Base-by-base conservation (phyloP, 257 asterid genomes). In the Primulina eburnea region DNA sequence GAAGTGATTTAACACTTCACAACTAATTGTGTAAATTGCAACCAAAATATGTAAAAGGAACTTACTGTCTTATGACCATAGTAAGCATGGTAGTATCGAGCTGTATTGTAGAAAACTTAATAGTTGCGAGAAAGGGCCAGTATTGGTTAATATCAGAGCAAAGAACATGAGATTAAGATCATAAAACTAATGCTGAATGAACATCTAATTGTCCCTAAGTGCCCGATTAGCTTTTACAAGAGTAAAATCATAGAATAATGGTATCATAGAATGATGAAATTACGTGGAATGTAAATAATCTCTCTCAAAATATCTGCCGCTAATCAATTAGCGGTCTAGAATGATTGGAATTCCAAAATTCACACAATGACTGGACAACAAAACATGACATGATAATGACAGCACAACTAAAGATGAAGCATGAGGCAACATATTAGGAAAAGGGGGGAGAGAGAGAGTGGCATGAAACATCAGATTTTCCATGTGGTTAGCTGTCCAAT, bases 51-150 rank as follows among this genome's bases (percentile, higher is more conserved):
- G 68, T 65, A 60, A 56, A 73, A 62, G 65, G 33, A 71, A 65
- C 97, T 85, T 76, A 89, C 99, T 66, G 96, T 94, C 80, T 88
- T 94, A 77, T 94, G 96, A 77, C 97, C 97, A 71, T 94, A 91
- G 82, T 90, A 91, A 76, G 99, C 99, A 73, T 74, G 96, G 80
- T 94, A 91, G 83, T 93, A 94, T 47, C 96, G 80, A 57, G 99
- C 97, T 40, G 97, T 81, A 73, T 94, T 94, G 81, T 94, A 89
- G 76, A 94, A 89, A 28, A 90, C 89, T 96, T 93, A 76, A 68
- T 12, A 67, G 65, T 61, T 77, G 74, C 69, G 65, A 62, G 75
- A 62, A 59, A 67, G 50, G 17, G 29, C 52, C 2, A 69, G 56
- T 34, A 57, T 20, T 60, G 63, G 29, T 65, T 40, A 71, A 67